Conservation (phyloP, 371 early-diverging fungal species). For the Zychaea mexicana region DNA sequence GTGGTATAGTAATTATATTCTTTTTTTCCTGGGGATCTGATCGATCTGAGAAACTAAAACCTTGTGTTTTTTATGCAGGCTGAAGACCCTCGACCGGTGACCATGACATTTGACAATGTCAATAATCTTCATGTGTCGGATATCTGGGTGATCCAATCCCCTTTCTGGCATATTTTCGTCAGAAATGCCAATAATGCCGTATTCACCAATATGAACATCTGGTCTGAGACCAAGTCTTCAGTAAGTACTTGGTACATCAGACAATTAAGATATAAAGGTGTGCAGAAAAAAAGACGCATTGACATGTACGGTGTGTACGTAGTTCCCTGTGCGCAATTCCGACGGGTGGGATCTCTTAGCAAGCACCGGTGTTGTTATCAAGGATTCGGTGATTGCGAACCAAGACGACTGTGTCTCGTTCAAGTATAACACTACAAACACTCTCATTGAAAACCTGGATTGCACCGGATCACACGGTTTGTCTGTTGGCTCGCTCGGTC, state of each 20-base stretch:
- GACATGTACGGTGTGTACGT: too few species aligned
- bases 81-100: conserved; percentile 17
- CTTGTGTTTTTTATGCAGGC: neutral
- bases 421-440: conserved; percentile 21
- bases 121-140: conserved; percentile 16
- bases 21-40: neutral
- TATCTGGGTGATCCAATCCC: conserved; percentile 14
- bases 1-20: conserved; percentile 7
- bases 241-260: conserved; percentile 7
- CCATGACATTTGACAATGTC: conserved; percentile 18
- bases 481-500: conserved; percentile 28
- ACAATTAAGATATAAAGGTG: too few species aligned
- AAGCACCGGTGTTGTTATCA: conserved; percentile 14
- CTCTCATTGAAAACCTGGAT: conserved; percentile 19
- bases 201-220: conserved; percentile 11
- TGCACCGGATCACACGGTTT: conserved; percentile 34
- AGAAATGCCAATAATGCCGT: conserved; percentile 10
- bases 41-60: too few species aligned
- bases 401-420: conserved; percentile 29
- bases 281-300: neutral
- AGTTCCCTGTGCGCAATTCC: conserved; percentile 11
- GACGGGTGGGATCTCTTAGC: conserved; percentile 20
- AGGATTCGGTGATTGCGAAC: conserved; percentile 20
- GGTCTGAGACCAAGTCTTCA: conserved; percentile 16
- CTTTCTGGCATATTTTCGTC: conserved; percentile 23